Evolutionary conservation across 805 yeast species (phyloP), one percentile per base, ranked within the genome.

Genomic region (Metschnikowia santaceciliae): DNA sequence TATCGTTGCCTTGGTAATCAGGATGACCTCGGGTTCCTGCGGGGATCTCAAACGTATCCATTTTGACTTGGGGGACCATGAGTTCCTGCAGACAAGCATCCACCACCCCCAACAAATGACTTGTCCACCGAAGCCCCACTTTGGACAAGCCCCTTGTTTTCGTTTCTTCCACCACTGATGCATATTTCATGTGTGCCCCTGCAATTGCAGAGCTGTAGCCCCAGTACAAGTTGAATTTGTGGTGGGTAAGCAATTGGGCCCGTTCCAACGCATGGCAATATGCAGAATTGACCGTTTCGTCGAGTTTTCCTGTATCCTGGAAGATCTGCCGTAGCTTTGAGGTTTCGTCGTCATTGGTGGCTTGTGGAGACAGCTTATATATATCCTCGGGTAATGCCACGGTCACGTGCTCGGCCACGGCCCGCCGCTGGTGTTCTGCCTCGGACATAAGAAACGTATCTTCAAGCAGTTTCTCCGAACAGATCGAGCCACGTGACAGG

Each of bases 291-390:
- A 48, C 41, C 13, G 53, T 55, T 15, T 50, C 56, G 42, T 58
- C 58, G 32, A 66, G 67, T 48, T 63, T 62, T 3, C 74, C 76
- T 0, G 74, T 70, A 41, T 67, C 73, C 3, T 56, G 48, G 50
- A 64, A 67, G 13, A 66, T 55, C 45, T 52, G 56, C 34, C 45
- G 52, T 39, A 33, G 50, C 35, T 33, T 38, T 35, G 30, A 46
- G 22, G 35, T 17, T 26, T 47, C 56, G n/a, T 37, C 26, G 22
- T 50, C 53, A 22, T 49, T 41, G 10, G 50, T 44, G 13, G 48
- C 35, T 22, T 32, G 17, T 2, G 54, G 56, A 11, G 40, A 37
- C 11, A 23, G 15, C 41, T 32, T 30, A 43, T 39, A 54, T 17
- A 40, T 13, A 7, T 49, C 49, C 22, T 47, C 51, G 1, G 49